These are phyloP conservation scores for Grifola frondosa DNA, from an alignment of 1,284 basidiomycete genomes.

Conservation along the genomic window DNA sequence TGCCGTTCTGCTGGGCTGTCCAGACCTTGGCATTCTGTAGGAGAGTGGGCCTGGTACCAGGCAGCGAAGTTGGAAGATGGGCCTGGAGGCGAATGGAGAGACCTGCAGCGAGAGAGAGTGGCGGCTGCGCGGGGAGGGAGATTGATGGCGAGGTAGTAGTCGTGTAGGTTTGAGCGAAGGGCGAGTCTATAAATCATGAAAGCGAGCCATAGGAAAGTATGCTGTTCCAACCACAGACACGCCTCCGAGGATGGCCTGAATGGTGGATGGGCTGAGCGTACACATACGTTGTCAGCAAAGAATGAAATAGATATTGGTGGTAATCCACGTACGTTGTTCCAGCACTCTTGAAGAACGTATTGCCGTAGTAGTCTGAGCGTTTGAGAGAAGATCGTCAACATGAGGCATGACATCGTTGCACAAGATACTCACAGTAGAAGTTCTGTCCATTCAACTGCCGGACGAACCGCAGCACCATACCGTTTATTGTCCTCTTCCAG, in stretches of 20 bases:
- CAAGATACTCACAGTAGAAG: constrained; percentile 55
- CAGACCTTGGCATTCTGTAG: constrained; percentile 65
- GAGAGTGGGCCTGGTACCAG: constrained; percentile 45
- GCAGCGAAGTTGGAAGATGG: constrained; percentile 41
- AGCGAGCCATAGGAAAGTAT: too few relatives aligned
- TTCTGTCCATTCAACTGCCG: constrained; percentile 77
- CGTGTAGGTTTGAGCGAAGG: too few relatives aligned
- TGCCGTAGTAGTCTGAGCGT: constrained; percentile 67
- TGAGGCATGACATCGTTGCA: too few relatives aligned
- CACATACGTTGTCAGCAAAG: neutral
- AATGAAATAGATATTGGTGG: neutral
- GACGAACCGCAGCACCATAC: constrained; percentile 79
- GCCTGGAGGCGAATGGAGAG: constrained; percentile 31
- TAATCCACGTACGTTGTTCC: constrained; percentile 49
- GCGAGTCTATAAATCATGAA: too few relatives aligned
- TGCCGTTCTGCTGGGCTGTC: constrained; percentile 58
- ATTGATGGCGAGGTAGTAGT: neutral
- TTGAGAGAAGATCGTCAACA: neutral
- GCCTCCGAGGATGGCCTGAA: constrained; percentile 69
- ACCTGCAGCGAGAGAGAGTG: constrained; percentile 27
- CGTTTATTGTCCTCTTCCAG: constrained; percentile 69
- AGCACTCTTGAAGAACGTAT: constrained; percentile 79
- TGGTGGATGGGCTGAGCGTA: constrained; percentile 66
- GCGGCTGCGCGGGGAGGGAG: constrained; percentile 20
- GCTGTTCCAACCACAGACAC: constrained; percentile 63